A percentile compares a stretch with the other conserved stretches of the same genome.
These are phyloP conservation scores for Pisolithus sp. DNA, from an alignment of 768 basidiomycete species.

Conservation along the genomic window DNA sequence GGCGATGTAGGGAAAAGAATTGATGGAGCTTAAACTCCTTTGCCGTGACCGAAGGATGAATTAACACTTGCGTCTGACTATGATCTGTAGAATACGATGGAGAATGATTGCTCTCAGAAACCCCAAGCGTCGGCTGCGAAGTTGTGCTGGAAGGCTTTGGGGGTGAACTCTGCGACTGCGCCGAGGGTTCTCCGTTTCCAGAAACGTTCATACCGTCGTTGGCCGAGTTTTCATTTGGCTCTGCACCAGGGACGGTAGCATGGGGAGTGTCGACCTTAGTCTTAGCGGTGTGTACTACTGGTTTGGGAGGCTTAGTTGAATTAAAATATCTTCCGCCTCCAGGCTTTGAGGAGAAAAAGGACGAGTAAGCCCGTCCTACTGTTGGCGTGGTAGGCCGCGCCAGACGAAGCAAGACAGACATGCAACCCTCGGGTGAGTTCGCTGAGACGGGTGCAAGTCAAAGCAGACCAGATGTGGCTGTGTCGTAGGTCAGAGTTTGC, in stretches of 20 bases:
- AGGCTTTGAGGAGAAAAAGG: conserved; percentile 73
- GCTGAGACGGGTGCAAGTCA: not conserved
- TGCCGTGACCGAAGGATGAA: conserved; percentile 53
- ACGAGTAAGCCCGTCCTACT: conserved; percentile 60
- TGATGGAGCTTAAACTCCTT: conserved; percentile 77
- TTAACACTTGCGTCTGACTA: conserved; percentile 9
- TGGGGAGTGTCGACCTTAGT: conserved; percentile 39
- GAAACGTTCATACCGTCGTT: conserved; percentile 11
- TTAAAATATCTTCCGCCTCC: conserved; percentile 73
- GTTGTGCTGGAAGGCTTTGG: conserved; percentile 18
- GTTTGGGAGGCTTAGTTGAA: conserved; percentile 59
- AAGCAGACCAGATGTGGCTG: not conserved
- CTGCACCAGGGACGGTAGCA: conserved; percentile 26
- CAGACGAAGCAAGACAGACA: conserved; percentile 49
- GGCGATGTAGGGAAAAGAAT: conserved; percentile 79
- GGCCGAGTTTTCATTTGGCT: conserved; percentile 15
- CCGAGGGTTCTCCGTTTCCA: conserved; percentile 21
- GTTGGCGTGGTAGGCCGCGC: conserved; percentile 38
- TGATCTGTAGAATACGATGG: conserved; percentile 5
- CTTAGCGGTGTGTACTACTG: conserved; percentile 31
- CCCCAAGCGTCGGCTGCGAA: conserved; percentile 12
- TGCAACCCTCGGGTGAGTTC: conserved; percentile 14
- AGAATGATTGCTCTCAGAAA: conserved; percentile 10
- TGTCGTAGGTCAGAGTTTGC: not conserved
- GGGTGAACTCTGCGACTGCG: conserved; percentile 8